phyloP scores from a whole-genome alignment of 441 rosid genomes.

The Cnidoscolus chayamansa region DNA sequence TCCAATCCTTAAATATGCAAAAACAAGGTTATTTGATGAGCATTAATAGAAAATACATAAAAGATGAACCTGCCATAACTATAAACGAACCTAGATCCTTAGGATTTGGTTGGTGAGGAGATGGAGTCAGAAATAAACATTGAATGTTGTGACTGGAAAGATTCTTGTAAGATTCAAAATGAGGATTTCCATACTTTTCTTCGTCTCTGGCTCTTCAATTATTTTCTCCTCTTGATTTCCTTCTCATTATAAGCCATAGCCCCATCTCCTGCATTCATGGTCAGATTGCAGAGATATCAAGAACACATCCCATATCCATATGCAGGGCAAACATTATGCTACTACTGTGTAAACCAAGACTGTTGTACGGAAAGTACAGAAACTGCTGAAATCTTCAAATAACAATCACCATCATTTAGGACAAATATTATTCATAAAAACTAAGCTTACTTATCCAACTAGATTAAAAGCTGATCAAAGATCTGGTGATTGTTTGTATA shows the following conservation, averaged over 20 bases:
- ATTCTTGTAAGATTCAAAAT: constrained; percentile 23
- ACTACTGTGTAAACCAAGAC: not conserved
- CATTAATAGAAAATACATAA: constrained; percentile 3
- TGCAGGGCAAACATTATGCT: not conserved
- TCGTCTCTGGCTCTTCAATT: constrained; percentile 22
- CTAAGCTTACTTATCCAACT: not conserved
- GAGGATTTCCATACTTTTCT: constrained; percentile 31
- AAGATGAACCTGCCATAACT: not conserved
- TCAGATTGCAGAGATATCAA: constrained; percentile 27
- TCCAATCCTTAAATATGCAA: not conserved
- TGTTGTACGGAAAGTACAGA: constrained; percentile 20
- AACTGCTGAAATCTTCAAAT: not conserved
- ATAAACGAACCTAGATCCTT: constrained; percentile 1
- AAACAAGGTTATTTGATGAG: not conserved
- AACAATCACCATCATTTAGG: not conserved
- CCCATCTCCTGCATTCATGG: constrained; percentile 39
- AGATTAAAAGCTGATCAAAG: not conserved
- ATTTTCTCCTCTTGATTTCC: constrained; percentile 5
- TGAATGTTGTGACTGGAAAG: constrained; percentile 19
- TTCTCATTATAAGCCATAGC: not conserved
- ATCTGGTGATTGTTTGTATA: not conserved
- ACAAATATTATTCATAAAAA: not conserved
- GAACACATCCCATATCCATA: constrained; percentile 29
- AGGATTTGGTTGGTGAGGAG: constrained; percentile 22
- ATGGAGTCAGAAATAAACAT: constrained; percentile 16